Conservation (phyloP, 768 basidiomycete genomes). For the Leucocoprinus leucothites region DNA sequence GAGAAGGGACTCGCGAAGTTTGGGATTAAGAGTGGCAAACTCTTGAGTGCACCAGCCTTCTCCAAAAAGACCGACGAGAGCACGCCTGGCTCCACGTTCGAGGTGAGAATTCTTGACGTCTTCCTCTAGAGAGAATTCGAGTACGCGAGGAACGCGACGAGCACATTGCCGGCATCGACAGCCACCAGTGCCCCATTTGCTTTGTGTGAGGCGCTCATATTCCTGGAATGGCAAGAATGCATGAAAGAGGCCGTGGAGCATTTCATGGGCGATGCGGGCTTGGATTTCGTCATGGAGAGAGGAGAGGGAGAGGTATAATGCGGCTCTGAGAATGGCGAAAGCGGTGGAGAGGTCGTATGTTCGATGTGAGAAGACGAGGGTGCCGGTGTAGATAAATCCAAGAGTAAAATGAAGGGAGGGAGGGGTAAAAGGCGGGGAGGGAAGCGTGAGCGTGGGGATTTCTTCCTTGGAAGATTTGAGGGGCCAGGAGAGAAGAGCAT, state of each 20-base stretch:
- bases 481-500: conserved; percentile 71
- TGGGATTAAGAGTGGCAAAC: conserved; percentile 66
- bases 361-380: conserved; percentile 87
- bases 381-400: conserved; percentile 94
- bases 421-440: conserved; percentile 92
- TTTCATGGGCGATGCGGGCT: conserved; percentile 80
- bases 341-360: conserved; percentile 92
- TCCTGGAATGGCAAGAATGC: conserved; percentile 77
- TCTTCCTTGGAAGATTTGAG: conserved; percentile 29
- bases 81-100: conserved; percentile 68
- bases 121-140: conserved; percentile 73
- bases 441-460: conserved; percentile 64
- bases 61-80: conserved; percentile 81
- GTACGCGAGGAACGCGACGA: conserved; percentile 73
- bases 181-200: conserved; percentile 81
- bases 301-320: conserved; percentile 74
- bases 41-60: conserved; percentile 87
- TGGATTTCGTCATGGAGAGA: conserved; percentile 78
- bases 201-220: conserved; percentile 70
- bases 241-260: conserved; percentile 88
- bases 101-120: conserved; percentile 77
- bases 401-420: conserved; percentile 92
- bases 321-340: conserved; percentile 83
- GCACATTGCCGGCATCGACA: conserved; percentile 86
- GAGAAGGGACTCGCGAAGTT: conserved; percentile 65